Evolutionary conservation across 495 filamentous ascomycete genomes (phyloP), one percentile per base, ranked within the genome.

Genomic region (Trichodelitschia bisporula): DNA sequence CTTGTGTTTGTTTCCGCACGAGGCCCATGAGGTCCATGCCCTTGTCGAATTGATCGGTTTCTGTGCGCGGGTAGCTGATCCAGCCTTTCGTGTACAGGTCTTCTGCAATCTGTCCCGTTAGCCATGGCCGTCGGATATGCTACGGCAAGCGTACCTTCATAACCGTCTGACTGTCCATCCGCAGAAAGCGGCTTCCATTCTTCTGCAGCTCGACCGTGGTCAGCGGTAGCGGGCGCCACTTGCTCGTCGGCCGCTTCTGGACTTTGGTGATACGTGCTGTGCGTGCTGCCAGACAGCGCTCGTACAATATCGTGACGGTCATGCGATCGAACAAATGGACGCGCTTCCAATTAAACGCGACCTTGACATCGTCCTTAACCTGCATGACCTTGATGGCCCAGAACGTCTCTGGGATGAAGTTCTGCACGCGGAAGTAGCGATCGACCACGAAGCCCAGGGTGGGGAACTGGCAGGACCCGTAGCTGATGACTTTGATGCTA

Each of bases 131-230:
- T 26, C 9, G 10, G 6, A 6, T 24, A 9, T 32, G 14, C 15
- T 26, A 6, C 10, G 18, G 10, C 13, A 18, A 11, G 15, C 15
- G 28, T 42, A 66, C 64, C 39, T 67, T 72, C 82, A 97, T 91
- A 24, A 89, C 77, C 24, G 66, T 54, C 35, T 89, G 70, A 52
- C 78, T 77, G 35, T 75, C 77, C 63, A 97, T 70, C 13, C 69
- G 62, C 9, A 95, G 59, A 42, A 82, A 89, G 30, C 64, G 58
- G 38, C 70, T 86, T 13, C 89, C 86, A 59, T 80, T 79, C 58
- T 92, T 95, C 45, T 95, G 86, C n/a, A 97, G 54, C 41, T 97
- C 89, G n/a, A 97, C 78, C 0, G 86, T 97, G 0, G 86, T 97
- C 40, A 97, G 56, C 1, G 86, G 86, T 19, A 97, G 46, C 2